Percentiles rank a stretch among this genome's conserved stretches.
These are phyloP conservation scores for Choanephora cucurbitarum DNA, from an alignment of 371 early-diverging fungal genomes.

Conservation along the genomic window DNA sequence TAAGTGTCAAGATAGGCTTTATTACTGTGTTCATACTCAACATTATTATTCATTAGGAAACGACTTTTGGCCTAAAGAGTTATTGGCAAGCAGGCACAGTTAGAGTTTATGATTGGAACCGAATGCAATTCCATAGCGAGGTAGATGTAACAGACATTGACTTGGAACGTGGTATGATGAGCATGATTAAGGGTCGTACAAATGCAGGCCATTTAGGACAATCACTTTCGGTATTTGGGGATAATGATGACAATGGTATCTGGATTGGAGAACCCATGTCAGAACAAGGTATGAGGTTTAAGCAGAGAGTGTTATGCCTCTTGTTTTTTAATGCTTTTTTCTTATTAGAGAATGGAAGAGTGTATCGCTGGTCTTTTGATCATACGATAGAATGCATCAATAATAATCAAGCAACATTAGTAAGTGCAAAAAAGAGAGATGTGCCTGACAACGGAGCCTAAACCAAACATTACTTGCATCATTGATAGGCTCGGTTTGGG, in stretches of 20 bases:
- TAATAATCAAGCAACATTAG: constrained; percentile 16
- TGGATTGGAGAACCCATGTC: constrained; percentile 55
- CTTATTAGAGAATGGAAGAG: constrained; percentile 38
- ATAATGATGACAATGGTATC: constrained; percentile 16
- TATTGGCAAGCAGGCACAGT: constrained; percentile 51
- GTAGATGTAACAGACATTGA: constrained; percentile 4
- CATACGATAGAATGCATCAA: constrained; percentile 22
- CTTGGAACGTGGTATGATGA: constrained; percentile 22
- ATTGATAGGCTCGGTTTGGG: constrained; percentile 40
- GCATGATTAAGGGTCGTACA: constrained; percentile 30
- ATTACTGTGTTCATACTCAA: neutral
- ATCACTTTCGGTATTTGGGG: constrained; percentile 29
- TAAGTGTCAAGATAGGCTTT: constrained; percentile 9
- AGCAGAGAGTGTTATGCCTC: neutral
- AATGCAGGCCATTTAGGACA: constrained; percentile 48
- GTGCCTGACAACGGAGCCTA: neutral
- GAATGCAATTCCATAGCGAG: constrained; percentile 1
- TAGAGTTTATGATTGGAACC: constrained; percentile 32
- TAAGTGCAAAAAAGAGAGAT: constrained; percentile 13
- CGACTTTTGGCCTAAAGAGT: constrained; percentile 17
- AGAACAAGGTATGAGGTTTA: constrained; percentile 31
- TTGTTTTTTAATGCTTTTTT: neutral
- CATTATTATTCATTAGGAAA: constrained; percentile 15
- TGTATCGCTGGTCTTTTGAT: constrained; percentile 31
- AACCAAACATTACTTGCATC: neutral